Evolutionary conservation across 768 basidiomycete genomes (phyloP), one percentile per base, ranked within the genome.

Genomic region (Termitomyces bulborhizus): DNA sequence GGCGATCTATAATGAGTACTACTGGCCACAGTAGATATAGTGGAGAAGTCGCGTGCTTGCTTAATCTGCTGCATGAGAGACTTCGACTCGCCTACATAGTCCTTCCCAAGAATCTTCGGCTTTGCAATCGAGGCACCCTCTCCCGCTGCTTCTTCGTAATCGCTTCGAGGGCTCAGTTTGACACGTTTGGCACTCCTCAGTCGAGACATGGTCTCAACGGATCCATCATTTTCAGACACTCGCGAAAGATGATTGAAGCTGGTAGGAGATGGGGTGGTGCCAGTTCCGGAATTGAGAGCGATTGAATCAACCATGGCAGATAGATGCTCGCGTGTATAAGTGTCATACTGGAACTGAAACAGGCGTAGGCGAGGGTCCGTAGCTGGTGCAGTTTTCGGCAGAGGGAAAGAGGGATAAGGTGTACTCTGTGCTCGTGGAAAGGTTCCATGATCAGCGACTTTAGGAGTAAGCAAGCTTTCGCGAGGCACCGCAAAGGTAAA

Each of bases 311-410:
- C 93, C 71, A 98, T 82, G 0, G 90, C 93, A 2, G 92, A 93
- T 42, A 98, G 82, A 66, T 97, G 93, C 21, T 96, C 90, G 43
- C 93, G 83, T 1, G 96, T 99, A 65, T 90, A 95, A 0, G 96
- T 98, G 68, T 99, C 96, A 65, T 98, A 98, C 60, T 93, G 86
- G 50, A 94, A 90, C 65, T 93, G 89, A 71, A 98, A 98, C 37
- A 98, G 78, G 12, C 87, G 85, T 11, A 93, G 80, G 29, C 85
- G 84, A 2, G 90, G 84, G 64, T 92, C 90, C 27, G 85, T 87
- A 27, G 71, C 42, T 32, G 75, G 75, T 27, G 74, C 67, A 27
- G 62, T 58, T 32, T 61, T 60, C 31, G 67, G 62, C 39, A 69
- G 56, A 44, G 61, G 61, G 47, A 66, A 56, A 26, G 71, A 67